Conservation (phyloP, 2,329 filamentous ascomycete genomes). For the Chaetothyriales sp. region DNA sequence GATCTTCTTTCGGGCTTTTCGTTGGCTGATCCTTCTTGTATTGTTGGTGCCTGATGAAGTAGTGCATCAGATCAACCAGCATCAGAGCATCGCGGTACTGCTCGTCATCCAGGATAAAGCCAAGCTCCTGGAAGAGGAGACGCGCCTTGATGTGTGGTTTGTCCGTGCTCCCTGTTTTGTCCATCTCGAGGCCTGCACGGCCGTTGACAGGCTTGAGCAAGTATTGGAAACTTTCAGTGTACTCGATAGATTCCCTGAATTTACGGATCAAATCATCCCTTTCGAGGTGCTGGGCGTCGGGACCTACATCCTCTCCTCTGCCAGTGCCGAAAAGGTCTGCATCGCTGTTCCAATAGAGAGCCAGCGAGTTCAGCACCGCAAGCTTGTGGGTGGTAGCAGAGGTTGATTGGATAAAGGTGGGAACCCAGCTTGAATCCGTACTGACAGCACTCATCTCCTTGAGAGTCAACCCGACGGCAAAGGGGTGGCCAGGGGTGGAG, state of each 20-base stretch:
- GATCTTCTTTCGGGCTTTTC: slow-evolving; percentile 70
- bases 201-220: slow-evolving; percentile 93
- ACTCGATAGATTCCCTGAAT: slow-evolving; percentile 67
- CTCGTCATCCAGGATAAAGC: slow-evolving; percentile 90
- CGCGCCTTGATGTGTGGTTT: slow-evolving; percentile 79
- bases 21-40: slow-evolving; percentile 89
- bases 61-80: slow-evolving; percentile 97
- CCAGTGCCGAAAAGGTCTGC: slow-evolving; percentile 68
- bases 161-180: slow-evolving; percentile 72
- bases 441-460: slow-evolving; percentile 95
- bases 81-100: slow-evolving; percentile 95
- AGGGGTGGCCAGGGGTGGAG: slow-evolving; percentile 85
- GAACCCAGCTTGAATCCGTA: slow-evolving; percentile 87
- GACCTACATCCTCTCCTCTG: slow-evolving; percentile 49
- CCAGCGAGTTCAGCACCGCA: slow-evolving; percentile 73
- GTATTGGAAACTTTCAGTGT: slow-evolving; percentile 68
- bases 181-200: slow-evolving; percentile 82
- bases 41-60: slow-evolving; percentile 93
- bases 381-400: slow-evolving; percentile 79
- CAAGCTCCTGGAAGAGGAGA: slow-evolving; percentile 89
- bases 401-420: slow-evolving; percentile 86
- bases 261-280: slow-evolving; percentile 64
- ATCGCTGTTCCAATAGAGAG: slow-evolving; percentile 98
- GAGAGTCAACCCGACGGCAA: slow-evolving; percentile 79
- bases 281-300: slow-evolving; percentile 44